Base-by-base conservation (phyloP, 2,329 filamentous ascomycete genomes). In the Alternaria longipes region DNA sequence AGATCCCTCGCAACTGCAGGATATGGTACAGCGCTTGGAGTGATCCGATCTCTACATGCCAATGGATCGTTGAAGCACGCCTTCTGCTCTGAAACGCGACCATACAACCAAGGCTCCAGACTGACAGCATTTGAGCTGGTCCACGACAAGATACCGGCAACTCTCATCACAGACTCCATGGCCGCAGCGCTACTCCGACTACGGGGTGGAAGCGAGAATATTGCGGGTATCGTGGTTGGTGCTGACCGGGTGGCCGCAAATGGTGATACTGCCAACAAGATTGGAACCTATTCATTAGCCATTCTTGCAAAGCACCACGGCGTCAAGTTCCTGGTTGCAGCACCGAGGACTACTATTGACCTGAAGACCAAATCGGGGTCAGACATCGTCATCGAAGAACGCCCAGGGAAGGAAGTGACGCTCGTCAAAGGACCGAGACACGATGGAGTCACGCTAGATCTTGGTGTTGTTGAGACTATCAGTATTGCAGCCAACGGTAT, bases 261-360 rank as follows among this genome's bases (percentile, higher is more conserved):
- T 73, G 95, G 95, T 30, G 95, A 99, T 81, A 98, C 95, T 0
- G 95, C 95, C 57, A 99, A 99, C 83, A 99, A 99, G 83, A 96
- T 99, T 63, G 95, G 95, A 53, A 99, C 95, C 0, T 98, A 99
- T 78, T 87, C 90, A 56, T 86, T 99, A 4, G 93, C 95, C 4
- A 93, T 98, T n/a, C 85, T 97, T 30, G 95, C 95, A 22, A 89
- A 86, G 67, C 84, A 94, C 73, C 95, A 99, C 73, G 91, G 92
- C 18, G 86, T 98, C 73, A 97, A 94, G 79, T 99, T 99, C 76
- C 86, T 99, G 9, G 94, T 99, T 30, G 95, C 95, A 0, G 95
- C 95, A 0, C 95, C 95, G 0, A 91, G 94, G 7, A 99, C 95
- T 2, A 97, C 93, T 58, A 95, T 99, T 69, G 95, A 99, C 74